phyloP scores from a whole-genome alignment of 768 basidiomycete genomes.

The Pholiota molesta region DNA sequence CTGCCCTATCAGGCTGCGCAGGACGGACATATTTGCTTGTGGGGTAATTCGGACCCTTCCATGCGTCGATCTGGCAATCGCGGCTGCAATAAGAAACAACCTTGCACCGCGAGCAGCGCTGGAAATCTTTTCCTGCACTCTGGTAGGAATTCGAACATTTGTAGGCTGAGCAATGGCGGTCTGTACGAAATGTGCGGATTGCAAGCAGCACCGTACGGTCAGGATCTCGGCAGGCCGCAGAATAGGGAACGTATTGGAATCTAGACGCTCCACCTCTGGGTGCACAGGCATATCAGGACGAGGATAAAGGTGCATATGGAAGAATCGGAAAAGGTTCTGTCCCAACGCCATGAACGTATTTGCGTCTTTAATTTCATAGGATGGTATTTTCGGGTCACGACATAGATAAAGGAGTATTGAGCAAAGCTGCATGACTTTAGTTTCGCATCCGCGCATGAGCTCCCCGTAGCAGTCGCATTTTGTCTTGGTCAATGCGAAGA shows the following conservation, averaged over 20 bases:
- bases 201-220: neutral
- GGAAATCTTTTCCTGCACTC: neutral
- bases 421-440: conserved; percentile 17
- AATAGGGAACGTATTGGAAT: neutral
- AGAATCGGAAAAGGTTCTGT: conserved; percentile 13
- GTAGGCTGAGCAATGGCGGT: neutral
- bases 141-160: neutral
- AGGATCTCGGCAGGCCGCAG: neutral
- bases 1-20: neutral
- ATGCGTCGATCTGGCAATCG: neutral
- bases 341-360: neutral
- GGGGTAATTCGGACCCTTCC: neutral
- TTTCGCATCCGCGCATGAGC: conserved; percentile 11
- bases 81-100: neutral
- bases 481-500: neutral
- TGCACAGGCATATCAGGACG: conserved; percentile 12
- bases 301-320: conserved; percentile 17
- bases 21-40: neutral
- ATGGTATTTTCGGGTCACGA: neutral
- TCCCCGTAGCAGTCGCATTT: conserved; percentile 5
- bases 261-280: neutral
- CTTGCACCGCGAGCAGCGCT: neutral
- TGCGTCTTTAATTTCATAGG: neutral
- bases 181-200: neutral
- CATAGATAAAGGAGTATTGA: conserved; percentile 10